Evolutionary conservation across 106 monocot species (phyloP).

Genomic region (Xerophyta viscosa): DNA sequence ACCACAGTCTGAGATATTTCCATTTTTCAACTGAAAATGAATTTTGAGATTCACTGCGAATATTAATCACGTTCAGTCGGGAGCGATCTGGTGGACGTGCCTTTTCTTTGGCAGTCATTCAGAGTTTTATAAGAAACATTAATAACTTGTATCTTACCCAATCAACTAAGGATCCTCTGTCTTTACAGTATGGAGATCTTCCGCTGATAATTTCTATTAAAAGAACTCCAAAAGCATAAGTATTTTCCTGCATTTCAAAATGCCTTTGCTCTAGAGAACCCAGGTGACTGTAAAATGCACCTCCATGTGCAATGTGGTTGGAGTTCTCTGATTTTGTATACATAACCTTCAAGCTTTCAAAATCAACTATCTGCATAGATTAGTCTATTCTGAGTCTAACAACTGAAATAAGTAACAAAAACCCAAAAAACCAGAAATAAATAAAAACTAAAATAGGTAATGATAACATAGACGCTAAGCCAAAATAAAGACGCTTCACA

Average conservation of each 20-base stretch:
- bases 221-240: slow-evolving; percentile 72
- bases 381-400: too few relatives aligned
- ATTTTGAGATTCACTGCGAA: too few relatives aligned
- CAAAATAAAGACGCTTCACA: too few relatives aligned
- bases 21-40: too few relatives aligned
- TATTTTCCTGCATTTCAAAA: slow-evolving; percentile 60
- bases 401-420: background rate
- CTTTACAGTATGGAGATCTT: slow-evolving; percentile 55
- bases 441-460: too few relatives aligned
- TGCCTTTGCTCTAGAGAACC: slow-evolving; percentile 35
- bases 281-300: slow-evolving; percentile 25
- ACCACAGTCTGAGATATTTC: too few relatives aligned
- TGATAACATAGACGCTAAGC: too few relatives aligned
- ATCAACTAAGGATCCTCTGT: slow-evolving; percentile 54
- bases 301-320: slow-evolving; percentile 27
- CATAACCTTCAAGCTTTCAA: slow-evolving; percentile 90
- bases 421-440: background rate
- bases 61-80: too few relatives aligned
- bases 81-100: too few relatives aligned
- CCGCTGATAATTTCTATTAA: slow-evolving; percentile 84
- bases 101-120: too few relatives aligned
- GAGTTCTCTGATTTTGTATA: slow-evolving; percentile 42
- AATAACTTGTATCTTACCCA: slow-evolving; percentile 80
- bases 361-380: slow-evolving; percentile 77
- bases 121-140: too few relatives aligned